Conservation (phyloP, 148 eudicot genomes). For the Silene conica region DNA sequence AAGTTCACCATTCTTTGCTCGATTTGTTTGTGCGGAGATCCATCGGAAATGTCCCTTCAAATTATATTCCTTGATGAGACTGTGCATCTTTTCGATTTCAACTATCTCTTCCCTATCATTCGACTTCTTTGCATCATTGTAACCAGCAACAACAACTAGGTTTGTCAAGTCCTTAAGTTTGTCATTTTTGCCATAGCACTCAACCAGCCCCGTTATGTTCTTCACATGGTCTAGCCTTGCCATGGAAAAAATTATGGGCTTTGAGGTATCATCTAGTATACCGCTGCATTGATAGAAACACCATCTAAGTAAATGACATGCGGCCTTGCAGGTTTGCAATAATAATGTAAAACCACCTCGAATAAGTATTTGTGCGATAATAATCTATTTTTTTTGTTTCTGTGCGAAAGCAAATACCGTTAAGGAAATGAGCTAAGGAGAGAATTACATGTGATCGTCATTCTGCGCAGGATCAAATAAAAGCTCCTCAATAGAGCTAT, state of each 20-base stretch:
- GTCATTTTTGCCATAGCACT: conserved; percentile 66
- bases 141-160: conserved; percentile 82
- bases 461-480: conserved; percentile 72
- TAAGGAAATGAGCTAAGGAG: neutral
- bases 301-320: no score
- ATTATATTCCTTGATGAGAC: conserved; percentile 61
- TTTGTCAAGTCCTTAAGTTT: conserved; percentile 68
- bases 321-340: no score
- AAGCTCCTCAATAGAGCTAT: conserved; percentile 66
- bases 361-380: neutral
- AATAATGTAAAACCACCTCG: neutral
- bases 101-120: conserved; percentile 84
- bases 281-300: conserved; percentile 52
- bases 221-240: conserved; percentile 96
- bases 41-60: conserved; percentile 78
- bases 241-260: conserved; percentile 93
- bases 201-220: conserved; percentile 92
- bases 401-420: neutral
- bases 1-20: conserved; percentile 86
- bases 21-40: conserved; percentile 80
- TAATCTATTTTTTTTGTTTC: neutral
- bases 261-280: conserved; percentile 60
- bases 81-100: conserved; percentile 93
- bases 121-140: conserved; percentile 78
- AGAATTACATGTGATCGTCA: conserved; percentile 69